Conservation (phyloP, 2,329 filamentous ascomycete species). For the Alternaria conjuncta region DNA sequence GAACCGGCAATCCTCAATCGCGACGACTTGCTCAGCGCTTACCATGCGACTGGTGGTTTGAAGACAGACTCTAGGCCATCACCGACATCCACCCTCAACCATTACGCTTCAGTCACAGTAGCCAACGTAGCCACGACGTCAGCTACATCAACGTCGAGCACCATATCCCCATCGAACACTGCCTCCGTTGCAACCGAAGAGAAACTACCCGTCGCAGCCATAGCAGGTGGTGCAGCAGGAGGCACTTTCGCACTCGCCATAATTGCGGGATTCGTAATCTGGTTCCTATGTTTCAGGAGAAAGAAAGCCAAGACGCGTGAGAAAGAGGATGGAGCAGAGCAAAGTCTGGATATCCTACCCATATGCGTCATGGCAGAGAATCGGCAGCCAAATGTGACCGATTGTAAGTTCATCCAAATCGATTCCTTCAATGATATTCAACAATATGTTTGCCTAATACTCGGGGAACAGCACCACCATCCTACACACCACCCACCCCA, state of each 20-base stretch:
- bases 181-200: not conserved
- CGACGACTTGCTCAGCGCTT: slow-evolving; percentile 18
- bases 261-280: slow-evolving; percentile 23
- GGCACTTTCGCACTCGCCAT: slow-evolving; percentile 23
- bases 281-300: slow-evolving; percentile 20
- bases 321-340: not conserved
- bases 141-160: not conserved
- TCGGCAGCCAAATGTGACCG: not conserved
- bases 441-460: not conserved
- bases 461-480: slow-evolving; percentile 11
- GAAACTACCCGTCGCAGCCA: slow-evolving; percentile 21
- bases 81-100: not conserved
- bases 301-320: slow-evolving; percentile 2
- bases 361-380: not conserved
- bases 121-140: not conserved
- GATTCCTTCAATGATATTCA: not conserved
- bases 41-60: slow-evolving; percentile 17
- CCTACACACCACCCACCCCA: slow-evolving; percentile 6
- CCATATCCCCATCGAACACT: not conserved
- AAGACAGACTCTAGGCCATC: slow-evolving; percentile 6
- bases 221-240: slow-evolving; percentile 33
- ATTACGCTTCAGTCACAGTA: not conserved
- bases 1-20: slow-evolving; percentile 23
- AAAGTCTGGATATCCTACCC: not conserved
- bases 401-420: not conserved